These are phyloP conservation scores for Aspergillus biplanus DNA, from an alignment of 495 filamentous ascomycete genomes.

Conservation along the genomic window DNA sequence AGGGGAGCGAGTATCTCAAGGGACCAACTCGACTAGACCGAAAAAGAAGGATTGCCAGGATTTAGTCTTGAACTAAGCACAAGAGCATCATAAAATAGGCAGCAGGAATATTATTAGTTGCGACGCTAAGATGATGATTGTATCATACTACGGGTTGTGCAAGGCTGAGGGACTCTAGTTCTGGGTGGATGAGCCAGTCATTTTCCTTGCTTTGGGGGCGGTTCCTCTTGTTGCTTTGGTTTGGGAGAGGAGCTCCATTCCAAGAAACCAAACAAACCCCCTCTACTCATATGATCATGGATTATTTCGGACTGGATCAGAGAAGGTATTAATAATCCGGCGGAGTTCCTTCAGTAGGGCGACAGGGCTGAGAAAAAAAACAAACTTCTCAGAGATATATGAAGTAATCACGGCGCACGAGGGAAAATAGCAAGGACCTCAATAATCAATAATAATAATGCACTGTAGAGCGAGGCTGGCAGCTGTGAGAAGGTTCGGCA, in stretches of 20 bases:
- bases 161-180: not conserved
- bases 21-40: not conserved
- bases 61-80: not conserved
- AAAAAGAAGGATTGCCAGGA: not conserved
- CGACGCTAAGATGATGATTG: not conserved
- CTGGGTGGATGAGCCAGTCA: not conserved
- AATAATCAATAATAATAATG: no score
- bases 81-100: conserved; percentile 1
- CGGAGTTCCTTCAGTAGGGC: conserved; percentile 14
- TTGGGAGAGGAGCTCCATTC: not conserved
- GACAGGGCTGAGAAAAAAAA: conserved; percentile 22
- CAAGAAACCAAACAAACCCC: not conserved
- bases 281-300: not conserved
- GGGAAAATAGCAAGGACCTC: no score
- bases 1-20: no score
- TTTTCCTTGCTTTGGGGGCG: not conserved
- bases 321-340: not conserved
- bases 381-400: no score
- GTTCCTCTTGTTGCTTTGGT: no score
- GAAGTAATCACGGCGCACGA: no score
- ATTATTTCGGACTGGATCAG: not conserved
- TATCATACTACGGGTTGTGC: not conserved
- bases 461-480: no score
- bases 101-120: not conserved
- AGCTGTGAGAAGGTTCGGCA: no score